phyloP scores from a whole-genome alignment of 495 filamentous ascomycete genomes.

The Penicillium maclennaniae region DNA sequence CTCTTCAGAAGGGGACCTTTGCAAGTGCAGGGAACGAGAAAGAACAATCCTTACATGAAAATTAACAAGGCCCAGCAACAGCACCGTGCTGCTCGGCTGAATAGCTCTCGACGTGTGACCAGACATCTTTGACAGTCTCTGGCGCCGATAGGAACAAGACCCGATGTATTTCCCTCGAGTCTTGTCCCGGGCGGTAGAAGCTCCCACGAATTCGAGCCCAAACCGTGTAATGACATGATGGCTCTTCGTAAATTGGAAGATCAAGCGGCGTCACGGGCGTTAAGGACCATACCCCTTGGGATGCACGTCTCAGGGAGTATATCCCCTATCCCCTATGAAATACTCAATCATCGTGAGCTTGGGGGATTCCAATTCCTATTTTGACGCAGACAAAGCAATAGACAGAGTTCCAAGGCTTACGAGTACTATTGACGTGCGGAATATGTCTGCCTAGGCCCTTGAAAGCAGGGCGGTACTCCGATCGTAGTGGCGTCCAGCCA shows the following conservation, averaged over 20 bases:
- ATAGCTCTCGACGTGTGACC: background rate
- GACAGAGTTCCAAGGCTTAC: background rate
- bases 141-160: background rate
- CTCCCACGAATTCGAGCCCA: background rate
- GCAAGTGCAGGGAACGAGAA: background rate
- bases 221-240: background rate
- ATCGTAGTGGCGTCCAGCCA: background rate
- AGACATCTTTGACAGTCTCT: background rate
- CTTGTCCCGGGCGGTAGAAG: background rate
- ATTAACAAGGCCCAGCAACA: background rate
- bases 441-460: background rate
- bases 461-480: background rate
- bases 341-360: no score
- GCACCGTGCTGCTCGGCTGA: background rate
- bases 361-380: no score
- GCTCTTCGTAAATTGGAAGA: background rate
- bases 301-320: no score
- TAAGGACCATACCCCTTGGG: no score
- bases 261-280: no score
- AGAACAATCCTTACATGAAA: background rate
- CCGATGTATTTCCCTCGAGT: background rate
- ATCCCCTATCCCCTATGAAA: no score
- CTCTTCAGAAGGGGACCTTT: background rate
- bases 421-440: background rate
- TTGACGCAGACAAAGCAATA: no score